Evolutionary conservation across 169 alveolate genomes (phyloP), one percentile per base, ranked within the genome.

Genomic region (Theileria sp.): DNA sequence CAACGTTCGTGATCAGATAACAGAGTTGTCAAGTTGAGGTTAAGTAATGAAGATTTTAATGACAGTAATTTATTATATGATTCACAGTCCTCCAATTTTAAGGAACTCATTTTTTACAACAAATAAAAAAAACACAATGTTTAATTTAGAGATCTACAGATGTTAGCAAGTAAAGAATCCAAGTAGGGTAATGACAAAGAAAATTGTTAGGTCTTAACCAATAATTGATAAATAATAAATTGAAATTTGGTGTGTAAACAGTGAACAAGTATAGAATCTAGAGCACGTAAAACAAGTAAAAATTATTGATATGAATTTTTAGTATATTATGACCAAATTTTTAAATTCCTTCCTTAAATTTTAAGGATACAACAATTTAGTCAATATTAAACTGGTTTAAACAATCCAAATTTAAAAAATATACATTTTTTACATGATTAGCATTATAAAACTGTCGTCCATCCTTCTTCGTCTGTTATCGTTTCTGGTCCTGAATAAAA

Each of bases 1-100:
- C 87, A 85, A 26, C 91, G 77, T 17, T 34, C 44, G 34, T 79
- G 81, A 73, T 85, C 91, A 23, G 75, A 51, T 62, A 85, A 34
- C 23, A 85, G 80, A n/a, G 61, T 75, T 19, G 84, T 54, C 67
- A 85, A 54, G 34, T 73, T 75, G 10, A 28, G 68, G 38, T 75
- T 38, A 6, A n/a, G 23, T 32, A 56, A 26, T 60, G 38, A 17
- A 13, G 66, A 4, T 64, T 64, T 64, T 70, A 70, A 25, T 21
- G 64, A 51, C 44, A 70, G 19, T 25, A 70, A 70, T 28, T 28
- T 23, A 34, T 70, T 70, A 32, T 34, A 70, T 70, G 77, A 70
- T 70, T 70, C 25, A 38, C 77, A 34, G 7, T 13, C 50, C 23
- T 70, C 77, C 19, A 70, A 70, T 70, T 70, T 70, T 70, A 32